phyloP scores from a whole-genome alignment of 2,329 filamentous ascomycete species.

The Trichoderma breve region DNA sequence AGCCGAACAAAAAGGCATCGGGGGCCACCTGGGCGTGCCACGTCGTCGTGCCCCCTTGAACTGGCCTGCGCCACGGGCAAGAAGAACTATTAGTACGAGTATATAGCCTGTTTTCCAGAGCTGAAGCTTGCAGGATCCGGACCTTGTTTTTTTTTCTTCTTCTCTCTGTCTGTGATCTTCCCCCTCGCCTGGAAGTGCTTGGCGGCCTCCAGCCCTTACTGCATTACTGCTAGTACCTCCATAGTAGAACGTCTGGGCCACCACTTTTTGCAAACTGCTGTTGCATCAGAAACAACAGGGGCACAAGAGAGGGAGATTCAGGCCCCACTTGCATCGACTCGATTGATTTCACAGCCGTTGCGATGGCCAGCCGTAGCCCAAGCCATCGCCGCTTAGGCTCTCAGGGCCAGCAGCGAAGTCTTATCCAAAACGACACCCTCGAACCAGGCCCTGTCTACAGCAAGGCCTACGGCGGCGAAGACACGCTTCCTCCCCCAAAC shows the following conservation, averaged over 20 bases:
- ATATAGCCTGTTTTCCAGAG: not conserved
- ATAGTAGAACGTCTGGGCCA: not conserved
- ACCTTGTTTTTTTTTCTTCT: not conserved
- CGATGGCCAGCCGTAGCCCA: slow-evolving; percentile 2
- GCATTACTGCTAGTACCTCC: not conserved
- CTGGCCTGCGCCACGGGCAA: not conserved
- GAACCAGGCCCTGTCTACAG: not conserved
- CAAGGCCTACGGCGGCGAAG: not conserved
- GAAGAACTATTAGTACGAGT: not conserved
- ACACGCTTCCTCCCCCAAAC: not conserved
- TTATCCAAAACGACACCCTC: not conserved
- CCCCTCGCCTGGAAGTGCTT: not conserved
- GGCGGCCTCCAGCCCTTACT: not conserved
- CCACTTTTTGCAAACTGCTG: not conserved
- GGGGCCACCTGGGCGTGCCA: slow-evolving; percentile 12
- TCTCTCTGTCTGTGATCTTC: not conserved
- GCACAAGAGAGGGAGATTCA: not conserved
- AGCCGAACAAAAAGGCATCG: not conserved
- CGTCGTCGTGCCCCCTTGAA: slow-evolving; percentile 5
- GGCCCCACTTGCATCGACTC: slow-evolving; percentile 2
- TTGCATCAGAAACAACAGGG: not conserved
- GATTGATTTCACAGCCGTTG: not conserved
- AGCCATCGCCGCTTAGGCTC: slow-evolving; percentile 11
- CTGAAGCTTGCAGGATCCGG: not conserved
- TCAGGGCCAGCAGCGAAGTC: not conserved